These are phyloP conservation scores for Neodidymelliopsis sp. DNA, from an alignment of 2,329 filamentous ascomycete genomes.

Conservation along the genomic window DNA sequence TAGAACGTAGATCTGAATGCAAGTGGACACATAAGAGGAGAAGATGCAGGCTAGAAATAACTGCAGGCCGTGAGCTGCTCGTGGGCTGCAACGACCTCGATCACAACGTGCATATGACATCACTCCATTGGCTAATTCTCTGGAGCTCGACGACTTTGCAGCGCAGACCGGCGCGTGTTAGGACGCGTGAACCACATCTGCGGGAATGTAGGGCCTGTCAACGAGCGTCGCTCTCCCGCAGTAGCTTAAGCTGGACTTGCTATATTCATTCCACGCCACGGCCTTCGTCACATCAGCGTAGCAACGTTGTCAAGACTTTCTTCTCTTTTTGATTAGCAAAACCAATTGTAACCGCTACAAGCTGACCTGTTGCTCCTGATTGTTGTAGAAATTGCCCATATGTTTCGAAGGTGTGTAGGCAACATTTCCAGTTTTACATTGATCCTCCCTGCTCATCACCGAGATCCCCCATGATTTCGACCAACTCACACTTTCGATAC, in stretches of 20 bases:
- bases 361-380: too few relatives aligned
- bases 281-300: too few relatives aligned
- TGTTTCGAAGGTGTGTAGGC: neutral
- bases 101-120: constrained; percentile 13
- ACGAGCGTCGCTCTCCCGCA: neutral
- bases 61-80: neutral
- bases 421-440: neutral
- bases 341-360: too few relatives aligned
- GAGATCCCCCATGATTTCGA: too few relatives aligned
- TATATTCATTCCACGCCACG: too few relatives aligned
- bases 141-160: neutral
- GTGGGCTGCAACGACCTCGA: neutral
- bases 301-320: too few relatives aligned
- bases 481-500: too few relatives aligned
- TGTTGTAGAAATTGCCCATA: too few relatives aligned
- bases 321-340: too few relatives aligned
- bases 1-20: constrained; percentile 1
- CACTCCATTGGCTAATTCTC: constrained; percentile 1
- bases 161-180: neutral
- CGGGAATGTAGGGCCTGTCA: neutral
- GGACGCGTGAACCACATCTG: neutral
- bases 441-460: neutral
- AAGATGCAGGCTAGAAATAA: constrained; percentile 3
- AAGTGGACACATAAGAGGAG: constrained; percentile 9
- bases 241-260: neutral